Conservation (phyloP, 2,329 filamentous ascomycete species). For the Fusarium graminum region DNA sequence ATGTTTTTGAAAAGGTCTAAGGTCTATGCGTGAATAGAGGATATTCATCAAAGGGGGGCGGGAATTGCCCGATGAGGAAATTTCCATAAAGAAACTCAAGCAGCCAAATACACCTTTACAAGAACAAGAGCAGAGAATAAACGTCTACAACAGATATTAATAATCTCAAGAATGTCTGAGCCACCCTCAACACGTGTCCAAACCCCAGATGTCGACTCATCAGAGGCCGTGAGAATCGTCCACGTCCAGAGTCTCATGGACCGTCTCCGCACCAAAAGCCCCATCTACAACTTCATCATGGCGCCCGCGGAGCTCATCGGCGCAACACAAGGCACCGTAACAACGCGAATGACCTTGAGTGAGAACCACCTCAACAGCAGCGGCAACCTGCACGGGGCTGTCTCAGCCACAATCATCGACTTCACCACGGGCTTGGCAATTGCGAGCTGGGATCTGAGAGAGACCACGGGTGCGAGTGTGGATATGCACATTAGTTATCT, state of each 20-base stretch:
- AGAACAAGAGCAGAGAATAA: slow-evolving; percentile 6
- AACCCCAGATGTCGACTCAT: slow-evolving; percentile 26
- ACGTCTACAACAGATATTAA: not conserved
- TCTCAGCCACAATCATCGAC: slow-evolving; percentile 78
- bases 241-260: slow-evolving; percentile 53
- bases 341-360: slow-evolving; percentile 62
- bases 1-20: slow-evolving; percentile 44
- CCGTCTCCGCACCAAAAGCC: slow-evolving; percentile 59
- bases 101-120: not conserved
- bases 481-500: slow-evolving; percentile 82
- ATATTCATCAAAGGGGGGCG: slow-evolving; percentile 48
- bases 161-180: slow-evolving; percentile 32
- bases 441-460: slow-evolving; percentile 71
- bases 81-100: slow-evolving; percentile 21
- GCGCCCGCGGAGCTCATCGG: slow-evolving; percentile 60
- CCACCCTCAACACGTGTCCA: slow-evolving; percentile 28
- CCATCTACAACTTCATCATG: slow-evolving; percentile 64
- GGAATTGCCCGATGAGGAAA: slow-evolving; percentile 45
- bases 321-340: slow-evolving; percentile 62
- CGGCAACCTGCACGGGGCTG: slow-evolving; percentile 77
- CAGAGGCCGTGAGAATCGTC: slow-evolving; percentile 29
- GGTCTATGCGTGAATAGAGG: slow-evolving; percentile 42
- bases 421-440: slow-evolving; percentile 81
- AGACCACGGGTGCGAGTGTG: slow-evolving; percentile 75
- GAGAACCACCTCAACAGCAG: slow-evolving; percentile 75